Evolutionary conservation across 192 early-diverging fungal species (phyloP).

Genomic region (Entomortierella beljakovae): DNA sequence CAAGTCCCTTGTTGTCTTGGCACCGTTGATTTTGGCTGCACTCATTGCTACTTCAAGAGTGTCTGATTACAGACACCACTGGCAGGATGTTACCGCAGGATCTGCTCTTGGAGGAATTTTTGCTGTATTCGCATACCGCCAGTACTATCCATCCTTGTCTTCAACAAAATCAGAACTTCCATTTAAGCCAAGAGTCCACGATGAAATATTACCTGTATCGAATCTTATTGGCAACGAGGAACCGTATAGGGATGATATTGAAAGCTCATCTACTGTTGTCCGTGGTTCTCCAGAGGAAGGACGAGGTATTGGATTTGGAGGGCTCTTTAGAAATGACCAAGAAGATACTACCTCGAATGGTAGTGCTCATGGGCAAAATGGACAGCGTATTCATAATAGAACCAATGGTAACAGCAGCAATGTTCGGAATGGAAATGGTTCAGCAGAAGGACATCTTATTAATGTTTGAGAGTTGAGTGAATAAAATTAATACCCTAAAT

Average conservation of each 20-base stretch:
- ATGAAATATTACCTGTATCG: conserved; percentile 15
- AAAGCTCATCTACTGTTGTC: conserved; percentile 1
- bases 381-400: not conserved
- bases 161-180: conserved; percentile 27
- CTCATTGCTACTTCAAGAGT: conserved; percentile 75
- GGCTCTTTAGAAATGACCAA: conserved; percentile 18
- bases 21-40: conserved; percentile 69
- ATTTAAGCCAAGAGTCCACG: conserved; percentile 37
- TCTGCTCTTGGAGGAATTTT: conserved; percentile 64
- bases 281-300: not conserved
- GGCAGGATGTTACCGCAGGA: conserved; percentile 78
- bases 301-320: conserved; percentile 10
- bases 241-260: conserved; percentile 13
- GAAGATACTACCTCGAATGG: not conserved
- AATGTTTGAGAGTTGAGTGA: no score
- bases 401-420: conserved; percentile 1
- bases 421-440: not conserved
- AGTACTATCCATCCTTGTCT: conserved; percentile 69
- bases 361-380: not conserved
- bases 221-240: not conserved
- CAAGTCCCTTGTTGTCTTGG: conserved; percentile 71
- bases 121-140: conserved; percentile 75
- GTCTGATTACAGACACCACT: conserved; percentile 83
- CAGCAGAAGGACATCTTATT: not conserved
- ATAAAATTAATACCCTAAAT: no score